Conservation (phyloP, 331 rosid species). For the Malus hybrid region DNA sequence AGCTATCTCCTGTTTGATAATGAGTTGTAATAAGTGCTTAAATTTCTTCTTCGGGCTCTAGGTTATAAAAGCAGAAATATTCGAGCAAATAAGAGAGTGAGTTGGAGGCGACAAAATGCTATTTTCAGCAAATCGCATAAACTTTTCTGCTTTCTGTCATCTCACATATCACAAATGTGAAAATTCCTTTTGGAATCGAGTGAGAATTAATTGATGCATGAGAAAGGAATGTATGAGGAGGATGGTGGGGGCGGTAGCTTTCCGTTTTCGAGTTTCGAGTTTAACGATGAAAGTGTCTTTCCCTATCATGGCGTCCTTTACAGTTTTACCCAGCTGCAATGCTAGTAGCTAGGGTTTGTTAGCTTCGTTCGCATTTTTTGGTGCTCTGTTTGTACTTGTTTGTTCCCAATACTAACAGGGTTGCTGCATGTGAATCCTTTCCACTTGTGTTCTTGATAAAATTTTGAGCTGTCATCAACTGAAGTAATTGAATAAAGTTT, state of each 20-base stretch:
- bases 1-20: background rate
- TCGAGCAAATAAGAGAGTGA: conserved; percentile 5
- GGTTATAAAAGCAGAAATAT: background rate
- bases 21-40: background rate
- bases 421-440: background rate
- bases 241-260: conserved; percentile 29
- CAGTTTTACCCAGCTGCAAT: conserved; percentile 3
- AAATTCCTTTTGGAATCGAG: conserved; percentile 21
- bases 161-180: conserved; percentile 15
- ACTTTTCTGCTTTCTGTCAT: conserved; percentile 63
- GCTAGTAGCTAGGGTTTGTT: background rate
- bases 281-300: conserved; percentile 69
- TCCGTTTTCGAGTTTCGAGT: conserved; percentile 49
- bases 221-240: conserved; percentile 7
- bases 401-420: background rate
- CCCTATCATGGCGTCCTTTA: conserved; percentile 29
- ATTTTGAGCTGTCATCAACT: conserved; percentile 13
- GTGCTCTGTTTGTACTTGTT: background rate
- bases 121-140: conserved; percentile 12
- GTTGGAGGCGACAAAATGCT: conserved; percentile 43
- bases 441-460: background rate
- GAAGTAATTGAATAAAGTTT: background rate
- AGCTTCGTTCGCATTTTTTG: background rate
- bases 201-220: conserved; percentile 19
- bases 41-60: background rate